Base-by-base conservation (phyloP, 2,329 filamentous ascomycete genomes). In the Penicillium sp. region DNA sequence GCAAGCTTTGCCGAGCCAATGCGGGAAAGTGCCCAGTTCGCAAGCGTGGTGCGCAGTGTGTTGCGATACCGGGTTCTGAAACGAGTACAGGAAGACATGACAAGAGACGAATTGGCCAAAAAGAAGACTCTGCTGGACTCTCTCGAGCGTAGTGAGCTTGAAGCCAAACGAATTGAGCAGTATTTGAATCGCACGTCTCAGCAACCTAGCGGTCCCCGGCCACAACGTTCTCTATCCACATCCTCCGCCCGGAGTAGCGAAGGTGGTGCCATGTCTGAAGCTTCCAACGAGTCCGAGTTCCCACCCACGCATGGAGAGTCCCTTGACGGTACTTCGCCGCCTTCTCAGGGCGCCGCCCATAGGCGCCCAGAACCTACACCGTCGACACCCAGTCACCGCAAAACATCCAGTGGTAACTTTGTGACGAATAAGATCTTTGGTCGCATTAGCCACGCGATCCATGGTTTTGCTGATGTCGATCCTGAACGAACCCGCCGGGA, bases 1-100 rank as follows among this genome's bases (percentile, higher is more conserved):
- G 90, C 91, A 32, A 93, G 83, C 56, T 98, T 98, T 64, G 90
- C 94, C 0, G 94, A 98, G 64, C 93, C 93, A 0, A 96, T 98
- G 89, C 82, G 94, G 47, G 93, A 98, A 71, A 95, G 90, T 61
- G 90, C 93, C 9, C 93, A 98, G 64, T 98, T 98, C 66, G 93
- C 93, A 0, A 88, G 93, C 9, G 89, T 98, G 1, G 93, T 98
- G 3, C 83, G 90, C 37, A 87, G 77, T 56, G 91, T 98, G 32
- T 74, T 98, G 46, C 82, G 88, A 55, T 98, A 96, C 66, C 79
- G 93, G 12, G 85, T 97, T 3, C 74, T 96, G 53, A 98, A 98
- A 74, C 81, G 93, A 40, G 88, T 98, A 45, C 93, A 98, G 65
- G 90, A 97, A 67, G 93, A 98, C 65, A 91, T 97, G 84, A 97